Evolutionary conservation across 257 asterid genomes (phyloP).

Genomic region (Henckelia pumila): DNA sequence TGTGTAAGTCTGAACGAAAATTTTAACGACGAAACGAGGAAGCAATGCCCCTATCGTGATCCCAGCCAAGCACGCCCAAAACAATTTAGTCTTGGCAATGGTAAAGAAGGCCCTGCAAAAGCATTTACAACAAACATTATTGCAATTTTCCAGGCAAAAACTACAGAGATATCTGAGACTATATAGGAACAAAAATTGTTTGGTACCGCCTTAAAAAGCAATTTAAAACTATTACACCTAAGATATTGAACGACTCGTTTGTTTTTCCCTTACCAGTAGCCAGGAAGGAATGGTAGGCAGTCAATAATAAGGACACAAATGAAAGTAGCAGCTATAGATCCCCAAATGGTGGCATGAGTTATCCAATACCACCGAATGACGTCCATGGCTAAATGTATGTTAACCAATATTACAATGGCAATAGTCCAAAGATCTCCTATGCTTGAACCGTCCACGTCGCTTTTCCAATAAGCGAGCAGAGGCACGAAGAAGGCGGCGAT

Average conservation of each 20-base stretch:
- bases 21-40: slow-evolving; percentile 76
- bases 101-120: slow-evolving; percentile 83
- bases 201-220: background rate
- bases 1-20: slow-evolving; percentile 37
- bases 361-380: slow-evolving; percentile 85
- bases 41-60: slow-evolving; percentile 56
- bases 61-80: slow-evolving; percentile 79
- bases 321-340: slow-evolving; percentile 80
- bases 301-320: slow-evolving; percentile 74
- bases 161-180: background rate
- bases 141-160: slow-evolving; percentile 10
- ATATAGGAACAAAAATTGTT: background rate
- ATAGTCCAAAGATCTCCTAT: slow-evolving; percentile 91
- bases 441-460: slow-evolving; percentile 66
- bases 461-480: slow-evolving; percentile 70
- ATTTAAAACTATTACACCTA: no score
- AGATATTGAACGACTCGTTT: no score
- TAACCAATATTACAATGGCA: slow-evolving; percentile 80
- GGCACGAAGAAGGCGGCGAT: slow-evolving; percentile 67
- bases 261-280: slow-evolving; percentile 66
- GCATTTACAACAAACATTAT: background rate
- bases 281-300: slow-evolving; percentile 59
- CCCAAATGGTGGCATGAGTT: slow-evolving; percentile 86
- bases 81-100: slow-evolving; percentile 50
- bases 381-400: slow-evolving; percentile 91